Evolutionary conservation across 306 rosid species (phyloP).

Genomic region (Prunus armeniaca): DNA sequence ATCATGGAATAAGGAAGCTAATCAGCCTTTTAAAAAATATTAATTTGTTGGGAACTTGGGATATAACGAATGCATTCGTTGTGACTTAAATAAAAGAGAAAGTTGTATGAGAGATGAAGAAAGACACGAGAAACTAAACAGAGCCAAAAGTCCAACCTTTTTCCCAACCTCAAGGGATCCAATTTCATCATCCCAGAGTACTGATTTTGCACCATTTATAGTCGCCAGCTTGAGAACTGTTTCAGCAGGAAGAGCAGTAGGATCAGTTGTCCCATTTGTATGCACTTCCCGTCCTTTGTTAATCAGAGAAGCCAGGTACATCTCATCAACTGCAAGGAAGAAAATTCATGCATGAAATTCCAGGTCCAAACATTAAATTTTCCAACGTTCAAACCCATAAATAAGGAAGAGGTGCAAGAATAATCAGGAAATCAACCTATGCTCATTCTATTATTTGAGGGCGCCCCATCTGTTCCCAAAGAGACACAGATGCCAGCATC

Average conservation of each 20-base stretch:
- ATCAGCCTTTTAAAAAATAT: slow-evolving; percentile 23
- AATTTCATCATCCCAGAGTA: slow-evolving; percentile 74
- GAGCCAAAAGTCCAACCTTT: slow-evolving; percentile 52
- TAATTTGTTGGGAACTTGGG: not conserved
- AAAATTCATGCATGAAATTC: slow-evolving; percentile 23
- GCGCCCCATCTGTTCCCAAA: slow-evolving; percentile 90
- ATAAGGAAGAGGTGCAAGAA: slow-evolving; percentile 1
- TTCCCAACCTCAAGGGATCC: slow-evolving; percentile 93
- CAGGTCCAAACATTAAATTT: not conserved
- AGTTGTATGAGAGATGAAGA: slow-evolving; percentile 8
- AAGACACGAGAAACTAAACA: slow-evolving; percentile 8
- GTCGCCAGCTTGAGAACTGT: slow-evolving; percentile 69
- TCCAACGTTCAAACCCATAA: not conserved
- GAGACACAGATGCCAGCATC: slow-evolving; percentile 81
- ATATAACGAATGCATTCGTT: not conserved
- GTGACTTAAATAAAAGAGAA: not conserved
- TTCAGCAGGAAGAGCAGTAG: slow-evolving; percentile 75
- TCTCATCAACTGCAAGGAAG: slow-evolving; percentile 76
- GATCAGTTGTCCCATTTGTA: slow-evolving; percentile 63
- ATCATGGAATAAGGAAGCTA: slow-evolving; percentile 12
- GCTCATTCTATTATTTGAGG: slow-evolving; percentile 94
- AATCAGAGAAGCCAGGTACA: slow-evolving; percentile 84
- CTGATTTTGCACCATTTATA: slow-evolving; percentile 72
- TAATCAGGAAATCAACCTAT: slow-evolving; percentile 41
- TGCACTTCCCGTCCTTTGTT: slow-evolving; percentile 77